phyloP scores from a whole-genome alignment of 23 red algal species.

The Cyanidium caldarium region DNA sequence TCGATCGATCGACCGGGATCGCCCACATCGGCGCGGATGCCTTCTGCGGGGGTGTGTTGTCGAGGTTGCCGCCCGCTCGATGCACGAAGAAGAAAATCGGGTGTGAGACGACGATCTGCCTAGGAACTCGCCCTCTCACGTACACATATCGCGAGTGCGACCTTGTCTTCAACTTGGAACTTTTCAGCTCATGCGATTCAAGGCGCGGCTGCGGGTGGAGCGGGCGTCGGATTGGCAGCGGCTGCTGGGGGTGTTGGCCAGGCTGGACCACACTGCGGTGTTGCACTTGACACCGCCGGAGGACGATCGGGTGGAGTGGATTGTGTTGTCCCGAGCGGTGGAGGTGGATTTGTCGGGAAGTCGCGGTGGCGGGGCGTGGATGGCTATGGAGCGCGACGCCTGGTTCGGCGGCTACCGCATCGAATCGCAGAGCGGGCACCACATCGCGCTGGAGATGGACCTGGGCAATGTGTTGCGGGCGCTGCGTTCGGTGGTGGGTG shows the following conservation, averaged over 20 bases:
- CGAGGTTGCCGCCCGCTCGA: too few relatives aligned
- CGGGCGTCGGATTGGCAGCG: background rate
- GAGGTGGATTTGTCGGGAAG: background rate
- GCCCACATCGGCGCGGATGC: too few relatives aligned
- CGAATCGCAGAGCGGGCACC: constrained; percentile 58
- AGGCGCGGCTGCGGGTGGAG: background rate
- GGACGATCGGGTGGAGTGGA: constrained; percentile 28
- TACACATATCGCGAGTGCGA: too few relatives aligned
- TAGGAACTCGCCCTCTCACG: too few relatives aligned
- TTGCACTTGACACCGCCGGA: constrained; percentile 48
- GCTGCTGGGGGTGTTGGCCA: constrained; percentile 30
- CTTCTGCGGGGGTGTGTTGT: too few relatives aligned
- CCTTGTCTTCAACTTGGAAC: too few relatives aligned
- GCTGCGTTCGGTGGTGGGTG: constrained; percentile 44
- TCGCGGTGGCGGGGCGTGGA: background rate
- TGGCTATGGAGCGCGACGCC: constrained; percentile 6
- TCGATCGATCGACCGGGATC: too few relatives aligned
- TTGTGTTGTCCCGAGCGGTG: constrained; percentile 15
- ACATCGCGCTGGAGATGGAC: constrained; percentile 85
- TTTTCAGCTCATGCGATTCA: background rate
- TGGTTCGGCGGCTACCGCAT: constrained; percentile 77
- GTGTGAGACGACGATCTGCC: too few relatives aligned
- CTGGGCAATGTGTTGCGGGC: constrained; percentile 43
- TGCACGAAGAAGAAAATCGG: too few relatives aligned
- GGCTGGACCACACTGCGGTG: constrained; percentile 29